These are phyloP conservation scores for Polyplosphaeria fusca DNA, from an alignment of 495 filamentous ascomycete species.

Conservation along the genomic window DNA sequence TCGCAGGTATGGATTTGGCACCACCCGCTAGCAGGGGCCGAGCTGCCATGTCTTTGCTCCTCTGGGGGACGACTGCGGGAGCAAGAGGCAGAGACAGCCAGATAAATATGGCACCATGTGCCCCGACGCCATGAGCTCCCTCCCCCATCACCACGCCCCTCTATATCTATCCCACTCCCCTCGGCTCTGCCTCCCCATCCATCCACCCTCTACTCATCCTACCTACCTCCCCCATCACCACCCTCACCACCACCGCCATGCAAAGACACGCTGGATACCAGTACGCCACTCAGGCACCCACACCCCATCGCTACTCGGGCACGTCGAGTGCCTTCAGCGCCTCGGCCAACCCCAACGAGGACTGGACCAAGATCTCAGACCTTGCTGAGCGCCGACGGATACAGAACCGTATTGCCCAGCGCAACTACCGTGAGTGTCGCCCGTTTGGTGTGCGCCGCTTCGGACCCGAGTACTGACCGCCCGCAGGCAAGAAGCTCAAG, in stretches of 20 bases:
- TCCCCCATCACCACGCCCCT: neutral
- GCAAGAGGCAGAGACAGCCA: constrained; percentile 21
- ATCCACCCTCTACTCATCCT: neutral
- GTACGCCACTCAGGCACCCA: constrained; percentile 39
- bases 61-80: constrained; percentile 24
- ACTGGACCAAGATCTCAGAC: constrained; percentile 99
- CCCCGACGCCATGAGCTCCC: constrained; percentile 10
- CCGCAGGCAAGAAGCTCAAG: constrained; percentile 97
- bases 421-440: constrained; percentile 88
- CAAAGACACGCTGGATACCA: constrained; percentile 43
- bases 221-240: constrained; percentile 1
- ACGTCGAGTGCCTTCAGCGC: constrained; percentile 96
- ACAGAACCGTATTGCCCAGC: constrained; percentile 96
- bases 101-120: constrained; percentile 32
- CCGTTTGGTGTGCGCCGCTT: neutral
- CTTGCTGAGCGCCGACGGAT: constrained; percentile 90
- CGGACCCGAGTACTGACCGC: constrained; percentile 3
- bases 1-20: constrained; percentile 30
- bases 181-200: constrained; percentile 2
- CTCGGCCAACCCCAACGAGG: constrained; percentile 93
- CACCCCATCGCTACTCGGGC: constrained; percentile 59
- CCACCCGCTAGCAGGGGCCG: constrained; percentile 29
- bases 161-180: constrained; percentile 11
- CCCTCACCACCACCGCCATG: constrained; percentile 35
- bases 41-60: constrained; percentile 19